These are phyloP conservation scores for Fusarium verrucosum DNA, from an alignment of 2,329 filamentous ascomycete species.

Conservation along the genomic window DNA sequence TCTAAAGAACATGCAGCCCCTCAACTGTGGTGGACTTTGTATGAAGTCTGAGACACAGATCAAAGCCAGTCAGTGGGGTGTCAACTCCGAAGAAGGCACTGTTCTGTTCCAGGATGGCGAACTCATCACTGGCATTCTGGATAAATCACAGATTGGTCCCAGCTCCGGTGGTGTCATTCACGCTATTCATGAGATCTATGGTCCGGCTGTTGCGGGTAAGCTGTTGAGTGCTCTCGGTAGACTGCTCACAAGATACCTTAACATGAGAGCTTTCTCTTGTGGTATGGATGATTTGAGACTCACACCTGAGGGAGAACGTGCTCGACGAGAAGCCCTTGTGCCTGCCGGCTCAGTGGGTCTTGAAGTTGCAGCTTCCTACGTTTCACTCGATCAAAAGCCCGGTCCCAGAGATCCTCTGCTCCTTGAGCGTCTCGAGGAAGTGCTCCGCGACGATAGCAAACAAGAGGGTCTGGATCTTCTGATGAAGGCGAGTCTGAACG, in stretches of 20 bases:
- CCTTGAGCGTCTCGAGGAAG: constrained; percentile 82
- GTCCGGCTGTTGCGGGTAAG: constrained; percentile 85
- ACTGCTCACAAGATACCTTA: constrained; percentile 86
- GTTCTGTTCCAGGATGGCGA: constrained; percentile 90
- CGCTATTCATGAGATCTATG: constrained; percentile 91
- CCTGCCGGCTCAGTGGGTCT: constrained; percentile 76
- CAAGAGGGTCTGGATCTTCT: constrained; percentile 90
- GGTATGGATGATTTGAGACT: constrained; percentile 95
- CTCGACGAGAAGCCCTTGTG: constrained; percentile 73
- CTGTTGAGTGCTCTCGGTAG: constrained; percentile 89
- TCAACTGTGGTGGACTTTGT: constrained; percentile 77
- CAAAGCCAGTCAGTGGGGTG: constrained; percentile 80
- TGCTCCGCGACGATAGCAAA: constrained; percentile 89
- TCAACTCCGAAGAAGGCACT: constrained; percentile 76
- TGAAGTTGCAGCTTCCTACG: constrained; percentile 85
- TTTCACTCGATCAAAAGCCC: constrained; percentile 76
- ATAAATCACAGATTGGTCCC: constrained; percentile 94
- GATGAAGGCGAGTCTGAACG: constrained; percentile 75
- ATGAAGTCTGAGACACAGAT: constrained; percentile 83
- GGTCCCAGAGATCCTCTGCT: constrained; percentile 76
- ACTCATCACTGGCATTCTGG: constrained; percentile 88
- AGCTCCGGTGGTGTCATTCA: constrained; percentile 88
- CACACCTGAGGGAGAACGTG: constrained; percentile 79
- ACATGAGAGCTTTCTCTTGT: constrained; percentile 95
- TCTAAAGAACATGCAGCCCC: constrained; percentile 87